Evolutionary conservation across 2,329 filamentous ascomycete genomes (phyloP), one percentile per base, ranked within the genome.

Genomic region (Colletotrichum sidae): DNA sequence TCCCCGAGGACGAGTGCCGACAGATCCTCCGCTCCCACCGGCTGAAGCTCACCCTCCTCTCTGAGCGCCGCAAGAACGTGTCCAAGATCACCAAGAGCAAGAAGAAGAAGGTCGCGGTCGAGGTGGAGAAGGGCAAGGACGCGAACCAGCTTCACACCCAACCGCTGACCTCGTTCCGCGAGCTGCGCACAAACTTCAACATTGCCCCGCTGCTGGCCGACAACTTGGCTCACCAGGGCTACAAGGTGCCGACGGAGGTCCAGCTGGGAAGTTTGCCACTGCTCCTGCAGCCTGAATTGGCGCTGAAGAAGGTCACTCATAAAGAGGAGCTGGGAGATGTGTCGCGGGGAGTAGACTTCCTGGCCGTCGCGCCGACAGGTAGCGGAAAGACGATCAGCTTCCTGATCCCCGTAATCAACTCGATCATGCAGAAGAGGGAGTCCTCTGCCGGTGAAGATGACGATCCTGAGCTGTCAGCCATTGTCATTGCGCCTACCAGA

Each of bases 331-430:
- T 81, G 17, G 70, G 58, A 3, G 59, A 72, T 12, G 68, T 74
- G 35, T 69, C 69, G 7, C 68, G 70, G 54, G 77, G 76, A 11
- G 81, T 95, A 5, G 90, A 99, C 80, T 88, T 99, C 44, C 78
- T 99, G 68, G 92, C 93, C 0, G 89, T 98, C 47, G 96, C 96
- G 3, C 96, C 96, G 1, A 99, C 96, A 0, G 96, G 96, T 33
- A 98, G 95, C 76, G 96, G 96, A 49, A 99, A 99, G 83, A 99
- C 96, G 0, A 82, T 99, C 68, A 93, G 94, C 15, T 99, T 97
- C 73, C 79, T 98, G 72, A 92, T 99, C 46, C 94, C 95, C 0
- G 85, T 94, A 3, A 89, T 99, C 71, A 91, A 97, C 73, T 86
- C 87, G 50, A 89, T 97, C 46, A 81, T 92, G 70, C 83, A 85